Base-by-base conservation (phyloP, 805 yeast species). In the Tetrapisispora taiwanensis region DNA sequence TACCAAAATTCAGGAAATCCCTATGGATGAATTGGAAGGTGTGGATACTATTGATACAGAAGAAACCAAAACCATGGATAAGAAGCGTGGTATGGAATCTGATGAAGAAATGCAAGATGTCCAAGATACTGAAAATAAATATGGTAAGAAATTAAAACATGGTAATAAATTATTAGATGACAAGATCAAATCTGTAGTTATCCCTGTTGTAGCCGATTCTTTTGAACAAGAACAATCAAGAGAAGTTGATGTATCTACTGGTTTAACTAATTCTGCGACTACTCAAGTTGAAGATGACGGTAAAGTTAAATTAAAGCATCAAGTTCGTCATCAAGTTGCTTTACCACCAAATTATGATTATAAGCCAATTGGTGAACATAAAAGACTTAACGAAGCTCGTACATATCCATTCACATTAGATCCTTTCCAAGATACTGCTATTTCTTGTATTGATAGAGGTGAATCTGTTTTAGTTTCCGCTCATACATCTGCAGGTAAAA, bases 391-490 rank as follows among this genome's bases (percentile, higher is more conserved):
- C 19, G 85, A 87, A 53, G 98, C 97, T 2, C 74, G 97, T 53
- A 78, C 83, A 0, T 92, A 92, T 56, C 97, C 97, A 0, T 92
- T 92, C 66, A 77, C 79, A 0, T 73, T 92, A 52, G 99, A 92
- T 74, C 97, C 98, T 27, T 92, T 92, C 73, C 99, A 92, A 69
- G 95, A 92, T 54, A 89, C 95, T 17, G 84, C 97, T 14, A 82
- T 92, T 50, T 88, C 95, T 10, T 90, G 97, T 67, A 92, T 92
- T 51, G 97, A 92, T 63, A 74, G 97, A 59, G 77, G 80, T 53
- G 97, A 90, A 66, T 83, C 95, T 1, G 99, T 92, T 20, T 72
- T 92, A 53, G 98, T 92, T 5, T 88, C 97, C 30, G 99, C 99
- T 9, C 97, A 88, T 58, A 89, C 97, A 0, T 88, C 96, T 41